phyloP scores from a whole-genome alignment of 2,329 filamentous ascomycete genomes.

The Claviceps sp. region DNA sequence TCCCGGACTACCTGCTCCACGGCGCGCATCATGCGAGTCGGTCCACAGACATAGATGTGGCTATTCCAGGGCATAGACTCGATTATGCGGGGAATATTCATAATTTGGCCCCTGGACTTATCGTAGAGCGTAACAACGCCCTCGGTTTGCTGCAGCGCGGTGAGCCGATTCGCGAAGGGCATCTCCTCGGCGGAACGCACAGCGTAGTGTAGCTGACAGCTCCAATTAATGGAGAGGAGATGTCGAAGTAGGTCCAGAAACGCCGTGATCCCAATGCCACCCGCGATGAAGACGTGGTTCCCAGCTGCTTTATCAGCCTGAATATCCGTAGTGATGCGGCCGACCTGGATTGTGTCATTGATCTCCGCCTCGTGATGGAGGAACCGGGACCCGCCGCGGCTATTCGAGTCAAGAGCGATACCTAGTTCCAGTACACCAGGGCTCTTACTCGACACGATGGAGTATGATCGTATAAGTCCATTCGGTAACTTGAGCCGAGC shows the following conservation, averaged over 20 bases:
- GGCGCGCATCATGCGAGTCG: conserved; percentile 41
- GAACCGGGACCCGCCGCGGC: conserved; percentile 48
- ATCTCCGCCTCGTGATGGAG: conserved; percentile 35
- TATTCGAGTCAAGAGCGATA: conserved; percentile 38
- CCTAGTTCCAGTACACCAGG: conserved; percentile 37
- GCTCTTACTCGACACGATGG: conserved; percentile 37
- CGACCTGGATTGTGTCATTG: conserved; percentile 37
- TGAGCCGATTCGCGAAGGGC: conserved; percentile 38
- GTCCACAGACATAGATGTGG: conserved; percentile 49
- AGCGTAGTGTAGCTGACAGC: conserved; percentile 44
- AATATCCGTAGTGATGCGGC: conserved; percentile 36
- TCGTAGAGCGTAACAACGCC: conserved; percentile 37
- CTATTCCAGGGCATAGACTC: conserved; percentile 35
- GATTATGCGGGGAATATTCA: conserved; percentile 40
- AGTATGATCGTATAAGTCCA: conserved; percentile 45
- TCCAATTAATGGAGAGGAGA: conserved; percentile 31
- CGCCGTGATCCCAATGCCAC: conserved; percentile 53
- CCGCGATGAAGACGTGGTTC: conserved; percentile 49
- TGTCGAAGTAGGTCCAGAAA: conserved; percentile 38
- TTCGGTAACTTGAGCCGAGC: conserved; percentile 43
- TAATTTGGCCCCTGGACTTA: conserved; percentile 32
- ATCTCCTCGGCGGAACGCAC: conserved; percentile 38
- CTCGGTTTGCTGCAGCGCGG: conserved; percentile 20
- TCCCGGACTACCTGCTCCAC: conserved; percentile 26
- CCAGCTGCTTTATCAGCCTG: conserved; percentile 32